Conservation (phyloP, 139 green algal species). For the Chlamydomonas incerta region DNA sequence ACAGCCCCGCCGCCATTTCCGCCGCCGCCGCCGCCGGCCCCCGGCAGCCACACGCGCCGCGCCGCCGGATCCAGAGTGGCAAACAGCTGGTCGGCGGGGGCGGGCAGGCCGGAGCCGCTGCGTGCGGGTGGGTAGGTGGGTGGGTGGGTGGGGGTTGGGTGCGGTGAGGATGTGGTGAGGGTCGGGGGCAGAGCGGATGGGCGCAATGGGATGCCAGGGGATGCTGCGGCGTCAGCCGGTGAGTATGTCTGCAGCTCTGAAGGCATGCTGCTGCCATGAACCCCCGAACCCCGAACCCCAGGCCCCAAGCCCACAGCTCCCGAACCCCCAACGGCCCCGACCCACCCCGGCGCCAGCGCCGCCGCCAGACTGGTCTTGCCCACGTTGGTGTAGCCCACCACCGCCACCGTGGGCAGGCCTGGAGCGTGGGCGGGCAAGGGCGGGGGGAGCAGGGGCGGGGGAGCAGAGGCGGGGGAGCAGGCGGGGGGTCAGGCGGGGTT, state of each 20-base stretch:
- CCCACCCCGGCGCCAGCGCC: constrained; percentile 24
- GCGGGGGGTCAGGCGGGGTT: not conserved
- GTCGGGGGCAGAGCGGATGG: no score
- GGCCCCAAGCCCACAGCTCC: no score
- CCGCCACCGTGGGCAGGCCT: constrained; percentile 52
- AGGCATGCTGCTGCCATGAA: no score
- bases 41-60: constrained; percentile 57
- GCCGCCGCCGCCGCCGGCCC: constrained; percentile 15
- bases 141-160: no score
- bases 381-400: constrained; percentile 82
- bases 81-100: constrained; percentile 66
- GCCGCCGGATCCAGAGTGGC: constrained; percentile 74
- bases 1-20: not conserved
- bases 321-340: no score
- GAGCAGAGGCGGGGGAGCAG: not conserved
- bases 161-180: no score
- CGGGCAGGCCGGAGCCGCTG: constrained; percentile 1
- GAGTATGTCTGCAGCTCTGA: no score
- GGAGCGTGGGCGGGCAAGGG: not conserved
- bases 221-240: no score
- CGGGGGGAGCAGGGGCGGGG: not conserved
- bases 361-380: constrained; percentile 56
- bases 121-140: no score
- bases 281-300: no score
- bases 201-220: no score